These are phyloP conservation scores for Carex myosuroides DNA, from an alignment of 176 grass and related monocot species.

Conservation along the genomic window DNA sequence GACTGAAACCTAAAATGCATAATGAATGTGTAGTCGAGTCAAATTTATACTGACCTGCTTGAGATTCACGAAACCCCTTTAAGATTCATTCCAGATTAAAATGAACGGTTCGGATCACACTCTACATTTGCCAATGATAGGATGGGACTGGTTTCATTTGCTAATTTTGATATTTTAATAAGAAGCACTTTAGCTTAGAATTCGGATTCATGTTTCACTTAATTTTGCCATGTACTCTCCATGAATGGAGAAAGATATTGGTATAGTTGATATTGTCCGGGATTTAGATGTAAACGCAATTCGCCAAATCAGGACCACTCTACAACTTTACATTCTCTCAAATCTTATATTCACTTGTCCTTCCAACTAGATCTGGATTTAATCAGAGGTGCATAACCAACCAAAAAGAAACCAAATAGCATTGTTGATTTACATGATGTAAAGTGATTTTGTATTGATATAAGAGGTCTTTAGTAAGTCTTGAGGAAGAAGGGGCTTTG, in stretches of 20 bases:
- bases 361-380: slow-evolving; percentile 12
- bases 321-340: background rate
- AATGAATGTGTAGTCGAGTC: too few species aligned
- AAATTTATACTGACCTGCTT: too few species aligned
- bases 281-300: background rate
- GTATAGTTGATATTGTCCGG: too few species aligned
- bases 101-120: too few species aligned
- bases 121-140: too few species aligned
- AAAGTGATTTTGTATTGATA: slow-evolving; percentile 21
- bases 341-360: background rate
- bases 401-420: slow-evolving; percentile 17
- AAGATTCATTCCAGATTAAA: too few species aligned
- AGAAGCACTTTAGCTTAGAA: too few species aligned
- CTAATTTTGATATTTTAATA: too few species aligned
- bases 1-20: too few species aligned
- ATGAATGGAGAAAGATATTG: background rate
- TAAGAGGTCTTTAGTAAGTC: slow-evolving; percentile 52
- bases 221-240: background rate
- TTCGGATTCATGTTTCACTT: background rate
- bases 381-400: background rate
- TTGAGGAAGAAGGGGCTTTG: slow-evolving; percentile 70
- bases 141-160: too few species aligned
- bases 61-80: too few species aligned
- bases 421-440: slow-evolving; percentile 2
- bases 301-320: background rate